A percentile compares a stretch with the other conserved stretches of the same genome.
These are phyloP conservation scores for Ceriops decandra DNA, from an alignment of 345 rosid species.

Conservation along the genomic window DNA sequence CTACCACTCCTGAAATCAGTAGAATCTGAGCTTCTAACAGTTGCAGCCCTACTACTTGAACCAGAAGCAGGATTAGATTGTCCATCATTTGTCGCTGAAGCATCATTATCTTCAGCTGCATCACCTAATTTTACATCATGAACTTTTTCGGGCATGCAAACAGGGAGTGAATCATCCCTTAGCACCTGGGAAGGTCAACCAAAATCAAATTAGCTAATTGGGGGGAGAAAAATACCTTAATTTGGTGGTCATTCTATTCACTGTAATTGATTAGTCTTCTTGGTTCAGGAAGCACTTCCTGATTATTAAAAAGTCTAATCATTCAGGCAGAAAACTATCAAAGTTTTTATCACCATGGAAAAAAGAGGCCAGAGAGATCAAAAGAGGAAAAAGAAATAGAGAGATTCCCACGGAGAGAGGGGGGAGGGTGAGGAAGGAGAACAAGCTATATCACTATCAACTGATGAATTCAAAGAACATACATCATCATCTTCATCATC, in stretches of 20 bases:
- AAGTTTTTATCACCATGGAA: too few relatives aligned
- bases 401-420: background rate
- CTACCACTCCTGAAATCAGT: conserved; percentile 62
- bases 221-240: background rate
- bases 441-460: background rate
- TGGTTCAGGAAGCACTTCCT: too few relatives aligned
- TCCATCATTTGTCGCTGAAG: conserved; percentile 47
- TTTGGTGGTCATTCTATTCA: too few relatives aligned
- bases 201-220: conserved; percentile 7
- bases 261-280: too few relatives aligned
- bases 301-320: too few relatives aligned
- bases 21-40: conserved; percentile 65
- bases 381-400: background rate
- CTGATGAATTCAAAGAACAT: conserved; percentile 30
- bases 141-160: conserved; percentile 88
- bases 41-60: conserved; percentile 74
- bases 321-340: too few relatives aligned
- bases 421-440: background rate
- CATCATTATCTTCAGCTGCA: conserved; percentile 56
- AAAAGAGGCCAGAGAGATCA: too few relatives aligned
- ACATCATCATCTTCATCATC: conserved; percentile 94
- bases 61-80: conserved; percentile 66
- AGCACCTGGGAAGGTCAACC: conserved; percentile 48
- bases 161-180: conserved; percentile 78
- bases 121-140: conserved; percentile 97